Base-by-base conservation (phyloP, 169 alveolate genomes). In the Cryptosporidium meleagridis region DNA sequence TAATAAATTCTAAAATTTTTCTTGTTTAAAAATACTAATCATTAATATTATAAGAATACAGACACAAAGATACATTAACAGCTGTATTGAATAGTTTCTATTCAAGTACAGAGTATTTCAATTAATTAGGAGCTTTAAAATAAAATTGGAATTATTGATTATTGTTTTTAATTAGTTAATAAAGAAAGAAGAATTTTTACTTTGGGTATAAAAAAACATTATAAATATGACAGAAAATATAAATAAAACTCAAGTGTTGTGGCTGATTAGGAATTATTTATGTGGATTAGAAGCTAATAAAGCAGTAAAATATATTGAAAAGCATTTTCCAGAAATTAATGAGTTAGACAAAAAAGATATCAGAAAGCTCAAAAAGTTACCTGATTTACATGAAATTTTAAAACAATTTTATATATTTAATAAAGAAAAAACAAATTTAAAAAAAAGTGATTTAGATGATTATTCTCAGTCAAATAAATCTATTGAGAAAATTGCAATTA, bases 291-390 rank as follows among this genome's bases (percentile, higher is more conserved):
- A 48, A 29, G 48, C 58, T n/a, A 45, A 61, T 9, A 80, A 80
- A 65, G 87, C 75, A 62, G 75, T 62, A 18, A 80, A 80, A 41
- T 80, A 58, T 35, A 80, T 80, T 18, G 75, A 80, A 10, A 80
- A 80, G 26, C 21, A 45, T 21, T 41, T 37, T 80, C 73, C 87
- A 7, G 87, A 59, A 51, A 16, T 80, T 2, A 29, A 59, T 21
- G 61, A 65, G 21, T 9, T 62, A 41, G 68, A 58, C 3, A 80
- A 62, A 33, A 65, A 61, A 31, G 2, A 7, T 18, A 14, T 23
- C 4, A 65, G 26, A 62, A 58, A 31, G 21, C 52, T 53, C n/a
- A 39, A 80, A 45, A 80, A 61, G 44, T 31, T 80, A 26, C 87
- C 87, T 12, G 35, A 41, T 44, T 18, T 80, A 8, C 53, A 62